Evolutionary conservation across 2,329 filamentous ascomycete species (phyloP).

Genomic region (Aspergillus pseudoterreus): DNA sequence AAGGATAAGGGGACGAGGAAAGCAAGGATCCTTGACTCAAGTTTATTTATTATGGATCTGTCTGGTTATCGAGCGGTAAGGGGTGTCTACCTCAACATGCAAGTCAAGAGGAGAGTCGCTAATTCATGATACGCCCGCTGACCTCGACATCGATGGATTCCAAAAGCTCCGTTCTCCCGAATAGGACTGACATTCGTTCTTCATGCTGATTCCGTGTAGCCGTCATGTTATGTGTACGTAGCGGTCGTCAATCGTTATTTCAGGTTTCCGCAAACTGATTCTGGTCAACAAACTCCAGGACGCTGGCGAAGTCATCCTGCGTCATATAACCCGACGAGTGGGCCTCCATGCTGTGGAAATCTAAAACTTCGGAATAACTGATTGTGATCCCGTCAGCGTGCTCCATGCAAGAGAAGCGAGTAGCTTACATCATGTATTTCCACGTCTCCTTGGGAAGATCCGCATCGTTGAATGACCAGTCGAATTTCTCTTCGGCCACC

Average conservation of each 20-base stretch:
- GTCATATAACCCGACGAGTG: neutral
- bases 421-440: constrained; percentile 96
- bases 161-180: too few relatives aligned
- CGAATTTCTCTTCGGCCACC: constrained; percentile 91
- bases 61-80: neutral
- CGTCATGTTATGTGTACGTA: neutral
- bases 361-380: constrained; percentile 97
- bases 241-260: neutral
- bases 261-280: neutral
- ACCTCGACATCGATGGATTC: neutral
- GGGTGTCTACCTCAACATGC: neutral
- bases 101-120: neutral
- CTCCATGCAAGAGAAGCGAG: neutral
- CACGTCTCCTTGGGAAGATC: constrained; percentile 97
- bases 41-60: neutral
- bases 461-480: constrained; percentile 99
- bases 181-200: neutral
- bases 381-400: neutral
- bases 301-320: neutral
- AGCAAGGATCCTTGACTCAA: neutral
- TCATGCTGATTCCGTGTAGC: neutral
- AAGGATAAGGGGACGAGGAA: neutral
- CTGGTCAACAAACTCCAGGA: neutral
- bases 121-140: neutral
- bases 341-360: constrained; percentile 88